Percentiles rank a stretch among this genome's conserved stretches.
Evolutionary conservation across 352 stramenopile species (phyloP).

Genomic region (Phytopythium delawarense): DNA sequence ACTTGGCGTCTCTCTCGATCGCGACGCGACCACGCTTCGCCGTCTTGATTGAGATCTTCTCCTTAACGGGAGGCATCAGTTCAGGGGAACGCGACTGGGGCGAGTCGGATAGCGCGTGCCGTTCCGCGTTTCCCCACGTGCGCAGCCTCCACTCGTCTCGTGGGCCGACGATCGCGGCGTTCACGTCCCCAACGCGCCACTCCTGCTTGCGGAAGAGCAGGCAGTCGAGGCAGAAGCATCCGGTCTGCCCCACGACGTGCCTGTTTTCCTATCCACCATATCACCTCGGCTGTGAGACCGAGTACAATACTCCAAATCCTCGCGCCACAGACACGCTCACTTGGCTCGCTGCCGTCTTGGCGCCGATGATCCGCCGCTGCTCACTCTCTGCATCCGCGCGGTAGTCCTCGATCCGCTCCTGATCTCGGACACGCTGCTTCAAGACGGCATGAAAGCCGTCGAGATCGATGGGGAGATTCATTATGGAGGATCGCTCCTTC

Average conservation of each 20-base stretch:
- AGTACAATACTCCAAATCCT: too few species aligned
- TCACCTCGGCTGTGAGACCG: background rate
- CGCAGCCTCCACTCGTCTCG: constrained; percentile 65
- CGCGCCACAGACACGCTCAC: background rate
- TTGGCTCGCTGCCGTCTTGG: constrained; percentile 3
- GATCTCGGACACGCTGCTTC: constrained; percentile 49
- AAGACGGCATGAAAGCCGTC: constrained; percentile 45
- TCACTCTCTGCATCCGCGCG: constrained; percentile 7
- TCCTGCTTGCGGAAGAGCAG: constrained; percentile 68
- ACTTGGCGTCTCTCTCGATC: constrained; percentile 69
- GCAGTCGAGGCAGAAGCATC: constrained; percentile 75
- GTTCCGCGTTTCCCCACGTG: constrained; percentile 56
- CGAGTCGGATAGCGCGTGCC: constrained; percentile 29
- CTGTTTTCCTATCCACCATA: constrained; percentile 24
- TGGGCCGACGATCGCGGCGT: constrained; percentile 53
- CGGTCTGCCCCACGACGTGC: constrained; percentile 61
- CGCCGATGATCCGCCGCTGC: constrained; percentile 3
- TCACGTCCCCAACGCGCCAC: constrained; percentile 72
- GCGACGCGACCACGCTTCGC: constrained; percentile 28
- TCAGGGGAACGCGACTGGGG: constrained; percentile 14
- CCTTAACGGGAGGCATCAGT: constrained; percentile 38
- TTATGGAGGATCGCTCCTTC: background rate
- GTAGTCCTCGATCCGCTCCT: constrained; percentile 44
- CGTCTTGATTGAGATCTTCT: constrained; percentile 44
- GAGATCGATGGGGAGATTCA: constrained; percentile 40